A percentile compares a stretch with the other conserved stretches of the same genome.
These are phyloP conservation scores for Cladorrhinum samala DNA, from an alignment of 495 filamentous ascomycete genomes.

Conservation along the genomic window DNA sequence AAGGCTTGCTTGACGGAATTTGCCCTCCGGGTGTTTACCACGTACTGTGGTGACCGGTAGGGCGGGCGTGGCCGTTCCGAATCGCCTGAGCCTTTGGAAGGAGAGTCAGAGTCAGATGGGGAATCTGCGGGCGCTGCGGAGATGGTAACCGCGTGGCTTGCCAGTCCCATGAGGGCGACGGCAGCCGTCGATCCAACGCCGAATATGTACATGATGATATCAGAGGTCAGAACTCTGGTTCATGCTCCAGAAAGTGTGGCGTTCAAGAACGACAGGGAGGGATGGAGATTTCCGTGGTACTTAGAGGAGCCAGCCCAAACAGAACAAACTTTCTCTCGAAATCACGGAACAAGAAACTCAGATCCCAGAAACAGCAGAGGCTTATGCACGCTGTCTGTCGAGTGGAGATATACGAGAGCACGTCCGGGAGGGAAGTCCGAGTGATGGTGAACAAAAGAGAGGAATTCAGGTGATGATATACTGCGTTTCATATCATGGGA, in stretches of 20 bases:
- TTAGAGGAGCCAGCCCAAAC: background rate
- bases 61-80: background rate
- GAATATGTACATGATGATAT: slow-evolving; percentile 4
- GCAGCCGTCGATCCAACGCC: background rate
- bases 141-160: slow-evolving; percentile 2
- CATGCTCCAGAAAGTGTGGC: background rate
- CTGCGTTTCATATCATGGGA: background rate
- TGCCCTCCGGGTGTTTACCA: slow-evolving; percentile 35
- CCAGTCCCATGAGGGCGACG: background rate
- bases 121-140: no score
- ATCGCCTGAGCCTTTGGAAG: background rate
- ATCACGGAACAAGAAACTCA: background rate
- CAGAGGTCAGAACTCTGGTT: no score
- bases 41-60: slow-evolving; percentile 16
- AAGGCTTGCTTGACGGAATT: slow-evolving; percentile 71
- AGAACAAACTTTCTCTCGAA: background rate
- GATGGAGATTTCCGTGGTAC: background rate
- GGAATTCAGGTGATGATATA: background rate
- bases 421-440: background rate
- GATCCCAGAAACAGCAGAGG: no score
- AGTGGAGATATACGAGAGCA: no score
- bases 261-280: background rate
- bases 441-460: background rate
- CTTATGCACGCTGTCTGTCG: no score
- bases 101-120: background rate